phyloP scores from a whole-genome alignment of 345 rosid species.

The Pugionium cornutum region DNA sequence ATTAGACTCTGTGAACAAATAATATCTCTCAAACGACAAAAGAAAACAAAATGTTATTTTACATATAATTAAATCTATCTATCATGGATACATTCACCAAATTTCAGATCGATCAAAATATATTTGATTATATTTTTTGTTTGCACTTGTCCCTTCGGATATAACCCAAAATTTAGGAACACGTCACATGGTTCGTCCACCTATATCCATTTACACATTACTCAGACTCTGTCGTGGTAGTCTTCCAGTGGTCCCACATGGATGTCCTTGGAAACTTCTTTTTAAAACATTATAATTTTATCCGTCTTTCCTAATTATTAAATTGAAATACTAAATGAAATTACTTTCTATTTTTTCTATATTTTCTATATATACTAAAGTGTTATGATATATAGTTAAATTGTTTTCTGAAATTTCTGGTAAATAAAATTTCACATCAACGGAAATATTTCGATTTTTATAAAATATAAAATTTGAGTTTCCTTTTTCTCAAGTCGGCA shows the following conservation, averaged over 20 bases:
- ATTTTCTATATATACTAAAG: too few species aligned
- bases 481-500: conserved; percentile 33
- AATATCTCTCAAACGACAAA: too few species aligned
- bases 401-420: not conserved
- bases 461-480: not conserved
- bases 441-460: too few species aligned
- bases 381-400: not conserved
- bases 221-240: conserved; percentile 31
- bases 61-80: too few species aligned
- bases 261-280: conserved; percentile 14
- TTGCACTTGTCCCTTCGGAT: conserved; percentile 19
- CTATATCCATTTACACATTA: conserved; percentile 33
- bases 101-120: too few species aligned
- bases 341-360: not conserved
- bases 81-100: too few species aligned
- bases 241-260: conserved; percentile 15
- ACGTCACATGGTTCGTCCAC: conserved; percentile 44
- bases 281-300: not conserved
- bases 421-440: not conserved
- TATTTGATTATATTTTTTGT: too few species aligned
- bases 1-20: too few species aligned
- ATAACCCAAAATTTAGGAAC: conserved; percentile 34
- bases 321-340: too few species aligned
- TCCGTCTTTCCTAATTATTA: not conserved
- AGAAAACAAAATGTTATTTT: too few species aligned